phyloP scores from a whole-genome alignment of 2,329 filamentous ascomycete species.

The Colletotrichum agaves region DNA sequence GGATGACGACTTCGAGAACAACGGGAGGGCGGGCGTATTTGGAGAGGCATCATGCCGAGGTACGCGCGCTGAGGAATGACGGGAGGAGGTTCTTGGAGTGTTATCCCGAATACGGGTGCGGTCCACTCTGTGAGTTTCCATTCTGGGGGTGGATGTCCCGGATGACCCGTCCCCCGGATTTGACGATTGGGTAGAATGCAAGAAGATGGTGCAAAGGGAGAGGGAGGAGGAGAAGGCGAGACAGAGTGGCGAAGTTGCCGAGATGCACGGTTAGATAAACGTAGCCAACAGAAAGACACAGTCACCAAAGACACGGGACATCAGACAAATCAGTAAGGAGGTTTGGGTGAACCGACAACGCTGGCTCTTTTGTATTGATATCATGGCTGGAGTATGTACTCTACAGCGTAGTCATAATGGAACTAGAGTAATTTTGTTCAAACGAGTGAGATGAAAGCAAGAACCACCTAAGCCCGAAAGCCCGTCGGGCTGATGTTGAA shows the following conservation, averaged over 20 bases:
- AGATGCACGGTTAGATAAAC: neutral
- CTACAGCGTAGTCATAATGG: conserved; percentile 11
- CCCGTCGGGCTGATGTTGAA: conserved; percentile 35
- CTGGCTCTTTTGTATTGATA: conserved; percentile 9
- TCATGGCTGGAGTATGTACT: conserved; percentile 20
- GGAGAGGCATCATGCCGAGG: conserved; percentile 41
- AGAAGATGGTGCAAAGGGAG: conserved; percentile 41
- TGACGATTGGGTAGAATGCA: conserved; percentile 46
- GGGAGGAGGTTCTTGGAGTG: conserved; percentile 44
- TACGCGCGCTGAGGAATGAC: conserved; percentile 35
- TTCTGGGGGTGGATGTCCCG: conserved; percentile 41
- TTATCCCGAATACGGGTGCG: conserved; percentile 43
- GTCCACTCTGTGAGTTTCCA: conserved; percentile 43
- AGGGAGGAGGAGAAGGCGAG: conserved; percentile 2
- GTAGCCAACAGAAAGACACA: no score
- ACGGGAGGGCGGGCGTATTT: conserved; percentile 40
- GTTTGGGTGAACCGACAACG: neutral
- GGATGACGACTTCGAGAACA: conserved; percentile 42
- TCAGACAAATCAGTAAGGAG: neutral
- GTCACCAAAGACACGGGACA: no score
- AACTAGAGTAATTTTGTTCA: neutral
- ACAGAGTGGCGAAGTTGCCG: neutral
- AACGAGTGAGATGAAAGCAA: conserved; percentile 25
- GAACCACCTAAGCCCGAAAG: conserved; percentile 17
- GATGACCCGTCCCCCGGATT: conserved; percentile 42